phyloP scores from a whole-genome alignment of 2,329 filamentous ascomycete species.

The Alternaria alternata region DNA sequence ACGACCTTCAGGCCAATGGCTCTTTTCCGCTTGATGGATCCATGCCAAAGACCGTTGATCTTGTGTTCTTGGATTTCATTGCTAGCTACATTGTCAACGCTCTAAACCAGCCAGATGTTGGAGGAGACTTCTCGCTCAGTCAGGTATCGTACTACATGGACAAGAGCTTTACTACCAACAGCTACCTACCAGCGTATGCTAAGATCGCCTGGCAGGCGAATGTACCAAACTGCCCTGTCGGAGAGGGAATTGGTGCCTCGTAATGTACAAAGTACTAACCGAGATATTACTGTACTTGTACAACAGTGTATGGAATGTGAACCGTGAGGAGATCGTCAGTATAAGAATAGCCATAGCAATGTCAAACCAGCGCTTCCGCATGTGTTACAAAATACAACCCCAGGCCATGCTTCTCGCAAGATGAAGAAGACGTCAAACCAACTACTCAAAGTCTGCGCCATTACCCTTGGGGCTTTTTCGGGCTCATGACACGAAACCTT shows the following conservation, averaged over 20 bases:
- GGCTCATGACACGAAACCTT: background rate
- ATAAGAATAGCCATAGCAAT: background rate
- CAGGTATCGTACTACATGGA: slow-evolving; percentile 52
- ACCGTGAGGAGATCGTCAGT: background rate
- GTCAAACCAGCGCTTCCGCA: background rate
- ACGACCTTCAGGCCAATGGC: slow-evolving; percentile 60
- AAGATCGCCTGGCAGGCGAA: slow-evolving; percentile 53
- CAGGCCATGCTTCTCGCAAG: background rate
- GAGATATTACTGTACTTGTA: background rate
- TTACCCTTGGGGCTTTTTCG: background rate
- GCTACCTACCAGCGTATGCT: slow-evolving; percentile 53
- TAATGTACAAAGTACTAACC: background rate
- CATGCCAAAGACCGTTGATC: slow-evolving; percentile 58
- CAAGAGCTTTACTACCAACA: slow-evolving; percentile 54
- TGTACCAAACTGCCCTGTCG: slow-evolving; percentile 52
- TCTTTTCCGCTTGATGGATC: slow-evolving; percentile 57
- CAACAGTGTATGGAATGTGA: background rate
- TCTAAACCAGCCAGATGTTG: slow-evolving; percentile 43
- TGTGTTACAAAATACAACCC: background rate
- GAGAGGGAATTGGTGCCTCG: slow-evolving; percentile 39
- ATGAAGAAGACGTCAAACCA: background rate
- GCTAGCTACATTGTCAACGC: slow-evolving; percentile 47
- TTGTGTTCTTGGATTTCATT: slow-evolving; percentile 64
- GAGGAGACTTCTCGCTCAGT: slow-evolving; percentile 38
- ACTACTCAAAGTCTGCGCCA: background rate